phyloP scores from a whole-genome alignment of 1,284 basidiomycete genomes.

The Tilletiopsis washingtonensis region DNA sequence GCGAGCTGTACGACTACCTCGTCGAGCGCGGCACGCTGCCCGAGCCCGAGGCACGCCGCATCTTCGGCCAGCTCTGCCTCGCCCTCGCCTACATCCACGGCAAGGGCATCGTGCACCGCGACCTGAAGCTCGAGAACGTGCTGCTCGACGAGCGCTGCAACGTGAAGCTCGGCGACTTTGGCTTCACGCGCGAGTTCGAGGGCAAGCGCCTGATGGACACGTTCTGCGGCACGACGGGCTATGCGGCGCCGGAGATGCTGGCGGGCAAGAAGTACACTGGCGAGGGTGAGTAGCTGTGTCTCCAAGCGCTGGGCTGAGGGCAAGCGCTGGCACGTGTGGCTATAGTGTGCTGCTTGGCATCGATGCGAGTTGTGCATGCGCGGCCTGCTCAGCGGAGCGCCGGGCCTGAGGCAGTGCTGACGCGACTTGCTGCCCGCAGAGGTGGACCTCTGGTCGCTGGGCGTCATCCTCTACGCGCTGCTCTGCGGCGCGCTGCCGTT shows the following conservation, averaged over 20 bases:
- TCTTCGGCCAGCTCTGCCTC: constrained; percentile 50
- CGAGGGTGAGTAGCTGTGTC: constrained; percentile 60
- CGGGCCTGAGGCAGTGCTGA: no score
- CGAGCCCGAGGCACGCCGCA: constrained; percentile 42
- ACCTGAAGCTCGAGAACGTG: constrained; percentile 55
- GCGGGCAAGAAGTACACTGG: constrained; percentile 81
- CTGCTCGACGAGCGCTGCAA: constrained; percentile 49
- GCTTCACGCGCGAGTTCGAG: constrained; percentile 91
- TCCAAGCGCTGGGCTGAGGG: no score
- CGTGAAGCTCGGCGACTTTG: constrained; percentile 74
- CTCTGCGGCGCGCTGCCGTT: constrained; percentile 91
- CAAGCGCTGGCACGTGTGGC: no score
- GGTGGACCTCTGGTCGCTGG: constrained; percentile 95
- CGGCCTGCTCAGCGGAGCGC: no score
- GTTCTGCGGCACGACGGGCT: constrained; percentile 90
- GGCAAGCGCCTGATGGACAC: constrained; percentile 78
- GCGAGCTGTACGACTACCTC: constrained; percentile 54
- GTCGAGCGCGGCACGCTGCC: constrained; percentile 47
- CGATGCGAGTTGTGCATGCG: no score
- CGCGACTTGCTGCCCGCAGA: constrained; percentile 52
- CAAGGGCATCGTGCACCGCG: constrained; percentile 50
- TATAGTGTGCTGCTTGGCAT: no score
- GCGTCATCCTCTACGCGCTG: constrained; percentile 88
- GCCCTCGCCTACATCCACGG: constrained; percentile 49
- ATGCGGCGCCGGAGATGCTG: constrained; percentile 92